These are phyloP conservation scores for Cytospora piceae DNA, from an alignment of 2,329 filamentous ascomycete genomes.

Conservation along the genomic window DNA sequence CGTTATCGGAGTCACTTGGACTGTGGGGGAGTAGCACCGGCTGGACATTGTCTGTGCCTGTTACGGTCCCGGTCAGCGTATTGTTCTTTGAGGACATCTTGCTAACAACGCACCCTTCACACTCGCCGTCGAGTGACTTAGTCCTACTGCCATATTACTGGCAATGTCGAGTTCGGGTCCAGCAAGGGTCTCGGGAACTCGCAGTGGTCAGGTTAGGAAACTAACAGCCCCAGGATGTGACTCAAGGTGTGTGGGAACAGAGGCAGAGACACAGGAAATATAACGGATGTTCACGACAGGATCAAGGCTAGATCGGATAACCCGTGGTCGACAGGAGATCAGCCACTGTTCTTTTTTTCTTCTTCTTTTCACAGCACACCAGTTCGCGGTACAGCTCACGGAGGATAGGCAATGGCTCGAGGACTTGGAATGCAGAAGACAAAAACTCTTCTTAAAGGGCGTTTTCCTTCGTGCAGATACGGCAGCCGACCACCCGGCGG, in stretches of 20 bases:
- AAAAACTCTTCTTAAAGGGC: neutral
- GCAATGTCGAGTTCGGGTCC: neutral
- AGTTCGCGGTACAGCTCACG: neutral
- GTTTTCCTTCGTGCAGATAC: neutral
- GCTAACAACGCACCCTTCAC: neutral
- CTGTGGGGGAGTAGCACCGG: neutral
- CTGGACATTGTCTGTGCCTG: neutral
- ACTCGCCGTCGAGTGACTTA: neutral
- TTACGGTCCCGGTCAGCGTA: neutral
- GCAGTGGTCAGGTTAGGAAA: neutral
- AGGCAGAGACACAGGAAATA: neutral
- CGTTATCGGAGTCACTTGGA: constrained; percentile 11
- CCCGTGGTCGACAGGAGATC: neutral
- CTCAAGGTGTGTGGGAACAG: neutral
- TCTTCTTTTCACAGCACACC: neutral
- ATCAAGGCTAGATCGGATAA: neutral
- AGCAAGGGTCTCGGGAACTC: neutral
- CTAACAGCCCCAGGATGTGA: neutral
- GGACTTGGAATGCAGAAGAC: too few relatives aligned
- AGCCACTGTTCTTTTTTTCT: neutral
- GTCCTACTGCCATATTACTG: neutral
- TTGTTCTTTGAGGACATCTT: neutral
- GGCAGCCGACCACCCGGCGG: neutral
- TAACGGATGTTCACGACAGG: neutral
- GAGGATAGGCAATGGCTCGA: neutral